Base-by-base conservation (phyloP, 2,329 filamentous ascomycete genomes). In the Torrubiella hemipterigena region DNA sequence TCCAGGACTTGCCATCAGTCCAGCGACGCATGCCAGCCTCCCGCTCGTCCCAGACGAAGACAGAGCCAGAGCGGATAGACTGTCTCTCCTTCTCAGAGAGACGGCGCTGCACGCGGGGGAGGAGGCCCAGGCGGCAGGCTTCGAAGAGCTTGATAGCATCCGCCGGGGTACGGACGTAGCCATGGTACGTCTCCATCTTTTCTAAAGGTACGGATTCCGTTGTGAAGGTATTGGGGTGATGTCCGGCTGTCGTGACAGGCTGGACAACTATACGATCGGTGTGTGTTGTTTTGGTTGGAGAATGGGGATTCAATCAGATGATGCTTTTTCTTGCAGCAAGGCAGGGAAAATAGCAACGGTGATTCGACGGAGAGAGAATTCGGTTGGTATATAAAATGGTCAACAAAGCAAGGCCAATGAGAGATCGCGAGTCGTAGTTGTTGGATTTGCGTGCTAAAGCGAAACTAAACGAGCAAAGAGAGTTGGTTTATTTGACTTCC, bases 1-100 rank as follows among this genome's bases (percentile, higher is more conserved):
- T 96, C 91, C 91, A 98, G 21, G 89, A 96, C 56, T 98, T 98
- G 34, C 91, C 91, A 47, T 98, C 91, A 1, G 91, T 98, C 91
- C 91, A 98, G 56, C 91, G 70, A 49, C 91, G 73, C 91, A 98
- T 98, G 43, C 91, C 91, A 9, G 91, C 91, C 63, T 98, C 91
- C 45, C 89, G 70, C 65, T 98, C 91, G 55, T 98, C 91, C 91
- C 91, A 98, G n/a, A 98, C 91, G 49, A 96, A 98, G 4, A 98
- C 89, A 0, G 91, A 98, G 26, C 91, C 91, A 1, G 89, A 94
- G 49, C 85, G 80, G 54, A 98, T 98, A 4, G 85, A 85, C 52
- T 95, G 87, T 38, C 91, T 75, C 61, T 98, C 91, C 61, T 96
- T 96, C 58, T 98, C 91, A 3, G 91, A 96, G 37, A 95, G 62